Conservation (phyloP, 2,329 filamentous ascomycete genomes). For the Scedosporium apiospermum region DNA sequence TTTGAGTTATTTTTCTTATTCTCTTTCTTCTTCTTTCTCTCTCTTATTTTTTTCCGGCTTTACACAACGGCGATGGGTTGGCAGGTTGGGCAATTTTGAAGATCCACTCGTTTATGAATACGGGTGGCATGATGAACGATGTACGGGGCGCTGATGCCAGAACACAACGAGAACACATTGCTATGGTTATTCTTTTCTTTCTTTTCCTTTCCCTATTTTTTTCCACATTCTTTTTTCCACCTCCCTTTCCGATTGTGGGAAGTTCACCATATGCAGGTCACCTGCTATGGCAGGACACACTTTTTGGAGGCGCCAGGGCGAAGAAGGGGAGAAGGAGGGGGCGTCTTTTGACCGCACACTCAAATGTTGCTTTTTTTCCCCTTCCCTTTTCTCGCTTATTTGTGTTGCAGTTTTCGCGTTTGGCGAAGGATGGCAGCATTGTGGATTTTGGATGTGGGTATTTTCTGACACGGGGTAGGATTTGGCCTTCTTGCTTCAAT, state of each 20-base stretch:
- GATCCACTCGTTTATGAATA: background rate
- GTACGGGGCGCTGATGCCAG: background rate
- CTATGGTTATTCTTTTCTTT: background rate
- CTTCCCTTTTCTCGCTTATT: background rate
- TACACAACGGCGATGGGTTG: background rate
- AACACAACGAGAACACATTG: background rate
- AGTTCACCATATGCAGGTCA: background rate
- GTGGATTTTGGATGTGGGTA: background rate
- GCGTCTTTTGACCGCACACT: background rate
- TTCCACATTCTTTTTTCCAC: too few species aligned
- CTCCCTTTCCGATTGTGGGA: background rate
- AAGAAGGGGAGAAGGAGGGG: background rate
- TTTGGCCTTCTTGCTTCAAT: background rate
- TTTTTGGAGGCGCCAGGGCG: too few species aligned
- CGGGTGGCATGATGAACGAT: background rate
- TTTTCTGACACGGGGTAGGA: background rate
- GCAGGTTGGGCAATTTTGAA: background rate
- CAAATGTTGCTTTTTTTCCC: background rate
- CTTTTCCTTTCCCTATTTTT: background rate
- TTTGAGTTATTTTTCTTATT: background rate
- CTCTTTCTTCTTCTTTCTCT: background rate
- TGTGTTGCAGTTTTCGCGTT: background rate
- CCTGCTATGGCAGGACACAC: background rate
- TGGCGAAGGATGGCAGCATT: background rate
- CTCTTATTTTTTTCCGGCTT: background rate